These are phyloP conservation scores for Helichrysum umbraculigerum DNA, from an alignment of 129 eudicot genomes.

Conservation along the genomic window DNA sequence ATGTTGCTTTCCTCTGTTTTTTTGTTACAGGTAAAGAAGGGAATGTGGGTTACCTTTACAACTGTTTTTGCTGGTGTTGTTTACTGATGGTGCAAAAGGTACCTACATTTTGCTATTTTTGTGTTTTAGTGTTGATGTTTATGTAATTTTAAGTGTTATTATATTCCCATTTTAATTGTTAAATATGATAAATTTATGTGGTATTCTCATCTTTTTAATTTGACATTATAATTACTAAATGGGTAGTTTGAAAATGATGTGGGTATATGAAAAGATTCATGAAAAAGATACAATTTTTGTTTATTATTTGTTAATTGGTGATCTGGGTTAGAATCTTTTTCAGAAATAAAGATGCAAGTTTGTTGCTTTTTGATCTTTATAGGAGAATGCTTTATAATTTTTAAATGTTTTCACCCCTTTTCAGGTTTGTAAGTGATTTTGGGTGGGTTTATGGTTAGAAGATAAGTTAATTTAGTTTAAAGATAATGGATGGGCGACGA, in stretches of 20 bases:
- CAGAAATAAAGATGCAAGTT: conserved; percentile 22
- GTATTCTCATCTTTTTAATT: neutral
- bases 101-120: conserved; percentile 38
- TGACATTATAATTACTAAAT: conserved; percentile 10
- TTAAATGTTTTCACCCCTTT: conserved; percentile 20
- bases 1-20: conserved; percentile 19
- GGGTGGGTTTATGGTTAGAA: conserved; percentile 21
- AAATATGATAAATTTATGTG: neutral
- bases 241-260: conserved; percentile 18
- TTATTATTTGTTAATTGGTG: conserved; percentile 9
- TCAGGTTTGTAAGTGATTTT: conserved; percentile 29
- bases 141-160: neutral
- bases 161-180: conserved; percentile 9
- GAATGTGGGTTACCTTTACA: conserved; percentile 22
- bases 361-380: conserved; percentile 19
- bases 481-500: conserved; percentile 76
- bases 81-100: conserved; percentile 36
- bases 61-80: conserved; percentile 22
- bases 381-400: conserved; percentile 20
- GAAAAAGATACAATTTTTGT: neutral
- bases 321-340: conserved; percentile 22
- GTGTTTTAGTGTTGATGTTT: conserved; percentile 29
- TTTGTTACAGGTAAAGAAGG: conserved; percentile 40
- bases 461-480: conserved; percentile 5
- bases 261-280: neutral